Base-by-base conservation (phyloP, 2,329 filamentous ascomycete genomes). In the Bimuria novae-zelandiae region DNA sequence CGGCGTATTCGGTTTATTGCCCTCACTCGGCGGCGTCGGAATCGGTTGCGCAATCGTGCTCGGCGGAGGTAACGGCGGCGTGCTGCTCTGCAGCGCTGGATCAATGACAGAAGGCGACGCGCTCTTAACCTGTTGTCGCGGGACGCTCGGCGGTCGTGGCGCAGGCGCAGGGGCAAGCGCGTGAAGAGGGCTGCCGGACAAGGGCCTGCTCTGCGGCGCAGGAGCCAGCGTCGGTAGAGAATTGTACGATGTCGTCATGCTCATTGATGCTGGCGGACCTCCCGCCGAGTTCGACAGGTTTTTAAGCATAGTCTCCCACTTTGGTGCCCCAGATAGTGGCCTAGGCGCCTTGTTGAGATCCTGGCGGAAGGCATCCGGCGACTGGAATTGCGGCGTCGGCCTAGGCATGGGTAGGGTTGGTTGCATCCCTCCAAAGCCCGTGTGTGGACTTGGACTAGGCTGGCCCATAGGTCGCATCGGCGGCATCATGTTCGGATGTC, bases 361-460 rank as follows among this genome's bases (percentile, higher is more conserved):
- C 29, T 70, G 68, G 52, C 75, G 75, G 36, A 79, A 79, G 2
- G 78, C 75, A 44, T 76, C 73, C 11, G 75, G 59, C 2, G 75
- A 77, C 51, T 77, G 75, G 54, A 79, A 77, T 23, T 72, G 74
- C 16, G 73, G 69, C 11, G 67, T 59, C 30, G 71, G 72, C 43
- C 65, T 61, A n/a, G 62, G 52, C 6, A 61, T 47, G 39, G 62
- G 59, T 10, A 52, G n/a, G 11, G 52, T 57, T 3, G 58, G 44
- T n/a, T 55, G 36, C 14, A 53, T 37, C 22, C 51, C 46, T 41
- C 52, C 61, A 43, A 57, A 63, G 17, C 40, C 54, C 11, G 49
- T 14, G 41, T 57, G 47, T 39, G 51, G 39, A 40, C 56, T 55
- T 35, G 50, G 49, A 12, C 50, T 32, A 23, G 49, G 52, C 33